These are phyloP conservation scores for Pyrenophora tritici-repentis DNA, from an alignment of 2,329 filamentous ascomycete genomes.

Conservation along the genomic window DNA sequence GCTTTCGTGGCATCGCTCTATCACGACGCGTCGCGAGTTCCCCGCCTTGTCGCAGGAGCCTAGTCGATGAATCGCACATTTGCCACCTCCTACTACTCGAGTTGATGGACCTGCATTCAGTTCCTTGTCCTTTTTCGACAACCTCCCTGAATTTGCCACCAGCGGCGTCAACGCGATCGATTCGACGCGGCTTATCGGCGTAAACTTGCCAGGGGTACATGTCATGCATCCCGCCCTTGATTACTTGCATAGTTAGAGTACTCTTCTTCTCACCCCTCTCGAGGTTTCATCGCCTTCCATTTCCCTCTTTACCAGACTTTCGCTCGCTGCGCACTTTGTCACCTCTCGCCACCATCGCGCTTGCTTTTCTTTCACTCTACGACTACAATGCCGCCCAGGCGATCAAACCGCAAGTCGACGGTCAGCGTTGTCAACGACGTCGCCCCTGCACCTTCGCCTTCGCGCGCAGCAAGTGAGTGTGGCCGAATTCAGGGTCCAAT, in stretches of 20 bases:
- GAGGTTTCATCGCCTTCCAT: conserved; percentile 5
- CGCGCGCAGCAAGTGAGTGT: conserved; percentile 9
- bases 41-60: conserved; percentile 1
- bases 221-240: conserved; percentile 17
- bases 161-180: conserved; percentile 30
- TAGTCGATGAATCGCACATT: not conserved
- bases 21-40: conserved; percentile 11
- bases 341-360: not conserved
- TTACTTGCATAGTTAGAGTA: conserved; percentile 17
- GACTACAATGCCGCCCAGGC: conserved; percentile 30
- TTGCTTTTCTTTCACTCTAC: not conserved
- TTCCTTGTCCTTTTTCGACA: conserved; percentile 1
- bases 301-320: not conserved
- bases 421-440: conserved; percentile 10
- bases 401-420: conserved; percentile 33
- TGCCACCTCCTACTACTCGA: not conserved
- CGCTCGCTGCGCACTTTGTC: not conserved
- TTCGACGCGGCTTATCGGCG: conserved; percentile 20
- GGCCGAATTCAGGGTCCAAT: not conserved
- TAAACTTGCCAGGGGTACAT: conserved; percentile 26
- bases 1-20: conserved; percentile 3
- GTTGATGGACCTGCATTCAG: not conserved
- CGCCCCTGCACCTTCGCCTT: conserved; percentile 8
- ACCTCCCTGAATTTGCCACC: conserved; percentile 31
- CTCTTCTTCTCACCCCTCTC: conserved; percentile 14